Evolutionary conservation across 352 stramenopile genomes (phyloP), one percentile per base, ranked within the genome.

Genomic region (Pythium sp.): DNA sequence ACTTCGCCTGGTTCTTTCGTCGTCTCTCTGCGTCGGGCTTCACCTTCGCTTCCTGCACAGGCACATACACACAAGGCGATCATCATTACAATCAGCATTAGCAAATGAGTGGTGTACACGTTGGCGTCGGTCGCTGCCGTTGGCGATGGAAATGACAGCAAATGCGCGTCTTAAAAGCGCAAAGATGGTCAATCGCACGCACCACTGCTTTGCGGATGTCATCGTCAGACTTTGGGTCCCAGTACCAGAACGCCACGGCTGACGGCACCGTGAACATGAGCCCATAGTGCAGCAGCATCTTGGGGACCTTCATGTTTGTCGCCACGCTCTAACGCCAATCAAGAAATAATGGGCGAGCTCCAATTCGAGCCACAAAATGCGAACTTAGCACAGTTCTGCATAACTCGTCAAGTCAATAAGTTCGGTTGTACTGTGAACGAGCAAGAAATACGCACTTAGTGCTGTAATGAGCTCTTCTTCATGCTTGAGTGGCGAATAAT

Each of bases 251-350:
- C 51, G 80, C 87, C 26, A 91, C 65, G 18, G 71, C 85, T 12
- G 86, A 91, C 58, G 86, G 80, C 49, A 94, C 76, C 38, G 82
- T 81, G 71, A 95, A 91, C 73, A 91, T 75, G 54, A 86, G 58
- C 26, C 65, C 72, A 70, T 93, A 95, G 70, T 95, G 85, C 57
- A 94, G 57, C 60, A 95, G 30, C 88, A 95, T 93, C 75, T 92
- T 93, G 62, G 75, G 66, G 65, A 95, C 78, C 74, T 93, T 94
- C 82, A 95, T 90, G 24, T 15, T 72, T 14, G 67, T 55, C 28
- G 14, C 22, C 32, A 20, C 18, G 11, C 15, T 22, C 24, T 24
- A 3, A 14, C 34, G 20, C 30, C 32, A 34, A 28, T 32, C 34
- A 34, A 30, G 24, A 30, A 59, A 49, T 51, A 53, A 26, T 55